phyloP scores from a whole-genome alignment of 1,284 basidiomycete genomes.

The Schizopora paradoxa region DNA sequence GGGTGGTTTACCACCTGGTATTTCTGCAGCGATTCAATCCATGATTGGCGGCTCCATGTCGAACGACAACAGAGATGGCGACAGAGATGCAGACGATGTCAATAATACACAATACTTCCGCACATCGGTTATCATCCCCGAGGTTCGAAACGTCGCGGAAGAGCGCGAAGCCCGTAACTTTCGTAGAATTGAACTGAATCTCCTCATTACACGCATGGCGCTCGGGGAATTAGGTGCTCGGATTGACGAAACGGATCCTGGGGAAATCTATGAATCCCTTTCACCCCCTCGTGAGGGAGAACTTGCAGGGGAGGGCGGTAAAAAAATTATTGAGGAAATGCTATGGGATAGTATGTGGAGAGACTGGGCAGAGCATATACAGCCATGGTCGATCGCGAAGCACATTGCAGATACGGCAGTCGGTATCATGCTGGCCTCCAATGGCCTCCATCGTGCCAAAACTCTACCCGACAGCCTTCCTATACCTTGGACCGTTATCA shows the following conservation, averaged over 20 bases:
- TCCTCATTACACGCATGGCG: slow-evolving; percentile 74
- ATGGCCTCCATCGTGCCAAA: slow-evolving; percentile 27
- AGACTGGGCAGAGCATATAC: slow-evolving; percentile 64
- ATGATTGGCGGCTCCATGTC: slow-evolving; percentile 5
- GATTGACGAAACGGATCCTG: slow-evolving; percentile 39
- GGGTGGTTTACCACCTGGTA: slow-evolving; percentile 24
- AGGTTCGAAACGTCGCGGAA: slow-evolving; percentile 44
- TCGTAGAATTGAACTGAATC: slow-evolving; percentile 69
- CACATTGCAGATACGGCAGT: slow-evolving; percentile 70
- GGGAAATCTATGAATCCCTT: slow-evolving; percentile 4
- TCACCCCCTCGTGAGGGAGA: slow-evolving; percentile 1
- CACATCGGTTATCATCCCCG: slow-evolving; percentile 67
- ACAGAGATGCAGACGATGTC: slow-evolving; percentile 12
- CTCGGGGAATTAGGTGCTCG: slow-evolving; percentile 68
- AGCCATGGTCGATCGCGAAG: slow-evolving; percentile 62
- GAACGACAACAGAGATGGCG: slow-evolving; percentile 1
- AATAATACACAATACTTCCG: slow-evolving; percentile 55
- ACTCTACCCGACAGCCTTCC: slow-evolving; percentile 47
- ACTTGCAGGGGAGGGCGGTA: slow-evolving; percentile 17
- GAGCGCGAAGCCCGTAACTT: slow-evolving; percentile 58
- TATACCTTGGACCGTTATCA: slow-evolving; percentile 60
- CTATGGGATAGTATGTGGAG: slow-evolving; percentile 52
- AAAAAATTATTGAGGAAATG: slow-evolving; percentile 17
- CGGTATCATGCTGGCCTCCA: slow-evolving; percentile 52
- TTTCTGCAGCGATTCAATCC: slow-evolving; percentile 13